These are phyloP conservation scores for Cordyceps fumosorosea DNA, from an alignment of 2,329 filamentous ascomycete species.

Conservation along the genomic window DNA sequence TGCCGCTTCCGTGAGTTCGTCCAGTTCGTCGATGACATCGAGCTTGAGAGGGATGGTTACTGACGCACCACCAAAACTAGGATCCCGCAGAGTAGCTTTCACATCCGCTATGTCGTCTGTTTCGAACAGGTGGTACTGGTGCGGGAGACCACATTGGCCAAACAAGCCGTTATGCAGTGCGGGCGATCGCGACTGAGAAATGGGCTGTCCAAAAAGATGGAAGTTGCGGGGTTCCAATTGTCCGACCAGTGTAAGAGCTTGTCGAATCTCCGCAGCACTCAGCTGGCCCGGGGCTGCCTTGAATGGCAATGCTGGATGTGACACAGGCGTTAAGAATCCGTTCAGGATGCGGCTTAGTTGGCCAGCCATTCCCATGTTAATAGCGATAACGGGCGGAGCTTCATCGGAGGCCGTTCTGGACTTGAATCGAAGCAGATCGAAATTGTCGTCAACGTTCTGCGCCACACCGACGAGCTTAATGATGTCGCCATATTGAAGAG, in stretches of 20 bases:
- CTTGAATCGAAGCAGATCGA: constrained; percentile 76
- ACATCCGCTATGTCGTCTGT: constrained; percentile 60
- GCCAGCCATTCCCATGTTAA: constrained; percentile 88
- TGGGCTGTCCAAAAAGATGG: constrained; percentile 81
- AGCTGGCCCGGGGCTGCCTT: constrained; percentile 92
- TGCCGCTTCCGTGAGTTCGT: constrained; percentile 73
- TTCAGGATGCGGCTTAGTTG: constrained; percentile 90
- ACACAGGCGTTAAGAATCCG: constrained; percentile 88
- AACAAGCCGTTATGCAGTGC: constrained; percentile 88
- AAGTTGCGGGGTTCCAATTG: constrained; percentile 71
- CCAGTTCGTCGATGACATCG: constrained; percentile 74
- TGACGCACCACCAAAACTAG: constrained; percentile 84
- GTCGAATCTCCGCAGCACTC: constrained; percentile 81
- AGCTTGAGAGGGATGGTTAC: constrained; percentile 95
- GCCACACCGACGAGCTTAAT: constrained; percentile 91
- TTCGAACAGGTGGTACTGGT: constrained; percentile 71
- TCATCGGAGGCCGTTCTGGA: constrained; percentile 65
- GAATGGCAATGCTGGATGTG: constrained; percentile 81
- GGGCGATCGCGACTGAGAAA: constrained; percentile 76
- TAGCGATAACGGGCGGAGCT: constrained; percentile 78
- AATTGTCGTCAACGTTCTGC: constrained; percentile 74
- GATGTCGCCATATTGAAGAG: constrained; percentile 82
- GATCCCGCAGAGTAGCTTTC: constrained; percentile 56
- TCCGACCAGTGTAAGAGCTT: constrained; percentile 70
- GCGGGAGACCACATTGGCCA: constrained; percentile 67